Conservation (phyloP, 148 eudicot species). For the Silene conica region DNA sequence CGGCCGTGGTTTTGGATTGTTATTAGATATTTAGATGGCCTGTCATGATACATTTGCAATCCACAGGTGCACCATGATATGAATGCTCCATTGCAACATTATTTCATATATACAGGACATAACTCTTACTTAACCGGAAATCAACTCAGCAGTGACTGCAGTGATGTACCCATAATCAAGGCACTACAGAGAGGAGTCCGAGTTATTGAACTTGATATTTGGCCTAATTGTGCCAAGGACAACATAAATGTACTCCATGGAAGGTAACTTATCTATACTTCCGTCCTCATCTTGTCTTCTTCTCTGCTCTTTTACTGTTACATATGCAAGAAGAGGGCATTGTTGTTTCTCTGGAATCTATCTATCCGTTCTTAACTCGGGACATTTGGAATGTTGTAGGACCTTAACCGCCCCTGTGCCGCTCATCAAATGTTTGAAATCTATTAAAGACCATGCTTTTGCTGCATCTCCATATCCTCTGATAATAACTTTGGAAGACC, state of each 20-base stretch:
- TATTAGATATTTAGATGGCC: no score
- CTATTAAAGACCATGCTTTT: constrained; percentile 86
- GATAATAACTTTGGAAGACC: constrained; percentile 93
- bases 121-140: constrained; percentile 91
- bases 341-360: neutral
- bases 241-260: constrained; percentile 90
- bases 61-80: constrained; percentile 97
- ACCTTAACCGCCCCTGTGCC: constrained; percentile 87
- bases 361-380: neutral
- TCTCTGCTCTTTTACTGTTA: no score
- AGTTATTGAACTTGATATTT: constrained; percentile 90
- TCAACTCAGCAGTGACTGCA: constrained; percentile 90
- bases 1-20: no score
- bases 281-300: no score
- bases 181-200: constrained; percentile 86
- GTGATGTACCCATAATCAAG: constrained; percentile 75
- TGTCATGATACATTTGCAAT: constrained; percentile 20
- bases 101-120: constrained; percentile 91
- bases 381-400: constrained; percentile 36
- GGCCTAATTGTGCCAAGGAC: constrained; percentile 85
- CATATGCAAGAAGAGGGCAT: no score
- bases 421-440: constrained; percentile 67
- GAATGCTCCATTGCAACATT: constrained; percentile 93
- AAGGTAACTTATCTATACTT: constrained; percentile 44
- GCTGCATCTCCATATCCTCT: constrained; percentile 79